Base-by-base conservation (phyloP, 148 eudicot genomes). In the Tetragonia tetragonoides region DNA sequence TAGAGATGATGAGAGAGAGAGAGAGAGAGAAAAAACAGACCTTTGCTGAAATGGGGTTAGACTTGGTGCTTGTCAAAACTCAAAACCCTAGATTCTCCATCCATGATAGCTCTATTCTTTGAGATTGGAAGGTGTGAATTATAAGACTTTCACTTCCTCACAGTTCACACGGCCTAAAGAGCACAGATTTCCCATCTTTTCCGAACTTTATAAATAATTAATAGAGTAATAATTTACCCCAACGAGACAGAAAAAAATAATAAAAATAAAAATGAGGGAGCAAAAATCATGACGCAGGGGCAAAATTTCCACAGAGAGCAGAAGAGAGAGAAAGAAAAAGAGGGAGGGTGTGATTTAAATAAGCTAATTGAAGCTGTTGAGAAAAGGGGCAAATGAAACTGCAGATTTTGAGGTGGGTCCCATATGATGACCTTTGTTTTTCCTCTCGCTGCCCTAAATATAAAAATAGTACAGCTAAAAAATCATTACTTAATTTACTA, bases 341-440 rank as follows among this genome's bases (percentile, higher is more conserved):
- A 23, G 17, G 41, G 10, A 64, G 54, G 78, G 49, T 70, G 68
- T 64, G 83, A 76, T 75, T 81, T 72, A 41, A 78, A 80, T 24
- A 57, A 83, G 72, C 69, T 60, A 74, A 66, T 81, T 81, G 83
- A 77, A 76, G 79, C 46, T 77, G 77, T 72, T 70, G 77, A 64
- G 60, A 42, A 76, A 64, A 76, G 76, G 72, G 49, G 79, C 73
- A 78, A 77, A 82, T 60, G 84, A 86, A 89, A 89, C 93, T 87
- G 90, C 79, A 85, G 86, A 80, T 86, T 92, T 90, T 86, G 81
- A 87, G 74, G 82, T 84, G 90, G 97, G 87, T 39, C 87, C 93
- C 81, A 68, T 18, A 1, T 16, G 73, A 76, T 78, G 85, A 85
- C 83, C 81, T 81, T 77, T 81, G 72, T 76, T 81, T 70, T 70